Evolutionary conservation across 169 alveolate genomes (phyloP), one percentile per base, ranked within the genome.

Genomic region (Cryptosporidium parvum): DNA sequence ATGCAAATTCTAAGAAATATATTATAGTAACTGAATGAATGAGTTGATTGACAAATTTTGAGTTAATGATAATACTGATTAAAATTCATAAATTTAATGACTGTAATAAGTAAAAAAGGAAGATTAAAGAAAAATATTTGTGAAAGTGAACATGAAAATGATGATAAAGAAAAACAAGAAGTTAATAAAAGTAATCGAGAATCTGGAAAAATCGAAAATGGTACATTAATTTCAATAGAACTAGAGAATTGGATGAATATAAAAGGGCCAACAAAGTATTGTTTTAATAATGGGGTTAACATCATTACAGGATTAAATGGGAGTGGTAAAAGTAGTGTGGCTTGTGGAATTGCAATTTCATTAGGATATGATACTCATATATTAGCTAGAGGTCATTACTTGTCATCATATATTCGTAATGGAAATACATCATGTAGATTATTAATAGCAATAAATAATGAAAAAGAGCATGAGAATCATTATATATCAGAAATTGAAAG

Each of bases 231-330:
- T 62, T 80, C 89, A 44, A 80, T 80, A 26, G 75, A 65, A 23
- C 42, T 80, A 21, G 89, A 80, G 44, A 80, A 80, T 51, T 80
- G 89, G 89, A 80, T 80, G 89, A 80, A 80, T 80, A 80, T 80
- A 33, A 65, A 80, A 44, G 89, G 89, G 3, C 89, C 89, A 26
- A 59, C 75, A 16, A 65, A 37, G 42, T 80, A 80, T 33, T 37
- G 56, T n/a, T 80, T 80, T 62, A 65, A 80, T 26, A 16, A 42
- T 12, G 75, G 75, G 16, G 51, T 80, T 10, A 80, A 80, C 31
- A 26, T 80, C 18, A 44, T 80, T 37, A 65, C 75, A 31, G 89
- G 89, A 45, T 44, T 80, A 45, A 80, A 80, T 80, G 89, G 89
- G 18, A 80, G 89, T 59, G 89, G 89, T 8, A 80, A 80, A 80